phyloP scores from a whole-genome alignment of 1,284 basidiomycete species.

The Microbotryomycetes sp. region DNA sequence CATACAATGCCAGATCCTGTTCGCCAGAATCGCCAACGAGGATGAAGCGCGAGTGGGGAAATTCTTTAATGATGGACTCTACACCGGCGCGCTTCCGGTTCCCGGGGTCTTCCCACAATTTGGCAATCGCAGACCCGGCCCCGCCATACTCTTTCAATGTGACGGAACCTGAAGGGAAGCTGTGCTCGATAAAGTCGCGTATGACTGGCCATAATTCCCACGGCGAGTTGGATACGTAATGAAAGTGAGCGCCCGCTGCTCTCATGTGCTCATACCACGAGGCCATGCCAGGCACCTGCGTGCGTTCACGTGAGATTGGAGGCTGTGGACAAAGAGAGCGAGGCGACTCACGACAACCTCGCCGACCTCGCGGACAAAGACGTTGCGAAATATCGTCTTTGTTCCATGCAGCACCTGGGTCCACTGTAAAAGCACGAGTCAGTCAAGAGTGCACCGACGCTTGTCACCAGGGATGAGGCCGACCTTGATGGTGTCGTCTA shows the following conservation, averaged over 20 bases:
- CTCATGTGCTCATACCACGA: constrained; percentile 70
- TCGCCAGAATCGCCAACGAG: constrained; percentile 82
- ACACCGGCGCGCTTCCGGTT: constrained; percentile 72
- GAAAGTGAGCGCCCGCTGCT: constrained; percentile 59
- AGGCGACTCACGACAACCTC: constrained; percentile 53
- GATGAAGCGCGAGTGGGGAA: constrained; percentile 56
- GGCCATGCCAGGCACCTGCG: constrained; percentile 65
- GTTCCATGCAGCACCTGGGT: constrained; percentile 41
- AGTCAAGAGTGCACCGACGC: neutral
- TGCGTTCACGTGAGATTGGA: neutral
- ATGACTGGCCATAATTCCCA: constrained; percentile 76
- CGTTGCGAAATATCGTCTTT: constrained; percentile 43
- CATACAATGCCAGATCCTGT: constrained; percentile 70
- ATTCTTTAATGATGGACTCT: constrained; percentile 56
- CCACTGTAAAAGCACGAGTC: constrained; percentile 1
- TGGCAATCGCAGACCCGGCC: constrained; percentile 61
- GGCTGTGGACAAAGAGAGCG: neutral
- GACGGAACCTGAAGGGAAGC: constrained; percentile 55
- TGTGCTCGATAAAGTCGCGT: constrained; percentile 64
- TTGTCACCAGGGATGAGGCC: neutral
- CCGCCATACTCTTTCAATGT: constrained; percentile 66
- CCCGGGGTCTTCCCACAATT: constrained; percentile 61
- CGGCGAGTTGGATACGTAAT: constrained; percentile 71
- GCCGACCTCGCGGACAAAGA: constrained; percentile 50
- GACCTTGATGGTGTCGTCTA: constrained; percentile 86